Base-by-base conservation (phyloP, 2,329 filamentous ascomycete species). In the Aspergillus sp. region DNA sequence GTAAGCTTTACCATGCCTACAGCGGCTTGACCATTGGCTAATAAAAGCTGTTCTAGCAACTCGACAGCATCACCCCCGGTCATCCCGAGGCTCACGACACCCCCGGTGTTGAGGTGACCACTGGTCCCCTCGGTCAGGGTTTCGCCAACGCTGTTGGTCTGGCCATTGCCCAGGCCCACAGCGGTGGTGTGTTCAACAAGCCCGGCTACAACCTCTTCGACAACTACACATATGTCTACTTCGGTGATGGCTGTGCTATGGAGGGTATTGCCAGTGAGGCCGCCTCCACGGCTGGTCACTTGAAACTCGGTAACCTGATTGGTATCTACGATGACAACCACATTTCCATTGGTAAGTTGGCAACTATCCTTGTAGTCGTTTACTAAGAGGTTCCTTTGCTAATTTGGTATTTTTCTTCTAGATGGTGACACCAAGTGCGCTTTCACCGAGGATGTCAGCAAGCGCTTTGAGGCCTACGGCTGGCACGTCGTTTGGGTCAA, bases 301-400 rank as follows among this genome's bases (percentile, higher is more conserved):
- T 98, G 78, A 90, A 98, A 85, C 87, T 99, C 65, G 95, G 93
- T 75, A 99, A 98, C 85, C 84, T 99, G 73, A 98, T 98, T 79
- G 87, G 86, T 78, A 85, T 99, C 80, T 99, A 93, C 79, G 95
- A 99, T 75, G 95, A 99, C 84, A 99, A 99, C 86, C 90, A 96
- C 78, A 98, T 99, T 74, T 96, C 85, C 66, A 88, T 88, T 69
- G 85, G 85, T 87, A 74, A 74, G 83, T 24, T 32, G 11, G 5
- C 13, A 3, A 15, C 22, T 7, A 20, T 22, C 20, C 9, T 48
- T 36, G 9, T 30, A 30, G 9, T 30, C 26, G 26, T 30, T 30
- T 2, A 30, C 26, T 1, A 50, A 34, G 5, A 7, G 41, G n/a
- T 9, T 11, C 13, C 4, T 4, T 32, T 48, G 20, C 34, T 57